Evolutionary conservation across 495 filamentous ascomycete genomes (phyloP).

Genomic region (Penicillium samsonianum): DNA sequence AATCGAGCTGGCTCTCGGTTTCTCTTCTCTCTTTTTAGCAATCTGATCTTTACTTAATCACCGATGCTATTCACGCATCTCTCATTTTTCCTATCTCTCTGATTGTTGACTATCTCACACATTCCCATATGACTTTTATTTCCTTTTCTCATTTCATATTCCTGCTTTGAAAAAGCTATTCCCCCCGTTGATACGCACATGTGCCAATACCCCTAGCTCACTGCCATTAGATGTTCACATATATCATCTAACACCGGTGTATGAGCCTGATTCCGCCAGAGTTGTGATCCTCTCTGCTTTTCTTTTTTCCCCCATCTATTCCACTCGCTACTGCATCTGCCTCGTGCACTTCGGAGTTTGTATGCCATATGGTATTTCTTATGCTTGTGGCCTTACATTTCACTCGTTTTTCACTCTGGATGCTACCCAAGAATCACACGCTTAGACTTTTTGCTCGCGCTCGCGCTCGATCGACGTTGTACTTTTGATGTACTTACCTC

Average conservation of each 20-base stretch:
- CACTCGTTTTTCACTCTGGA: neutral
- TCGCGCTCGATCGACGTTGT: neutral
- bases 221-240: neutral
- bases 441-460: neutral
- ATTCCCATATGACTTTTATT: conserved; percentile 4
- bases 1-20: conserved; percentile 26
- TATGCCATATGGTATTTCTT: conserved; percentile 1
- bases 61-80: neutral
- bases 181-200: conserved; percentile 23
- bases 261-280: neutral
- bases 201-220: conserved; percentile 27
- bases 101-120: neutral
- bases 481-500: conserved; percentile 3
- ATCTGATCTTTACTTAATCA: conserved; percentile 10
- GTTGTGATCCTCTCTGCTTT: neutral
- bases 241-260: neutral
- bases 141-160: conserved; percentile 6
- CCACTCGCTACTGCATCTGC: conserved; percentile 23
- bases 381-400: neutral
- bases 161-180: conserved; percentile 23
- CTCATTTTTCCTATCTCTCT: neutral
- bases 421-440: neutral
- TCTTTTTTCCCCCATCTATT: neutral
- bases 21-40: neutral
- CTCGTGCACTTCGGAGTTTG: conserved; percentile 18